A percentile compares a stretch with the other conserved stretches of the same genome.
These are phyloP conservation scores for Nakaseomyces kungkrabaensis DNA, from an alignment of 1,139 yeast species.

Conservation along the genomic window DNA sequence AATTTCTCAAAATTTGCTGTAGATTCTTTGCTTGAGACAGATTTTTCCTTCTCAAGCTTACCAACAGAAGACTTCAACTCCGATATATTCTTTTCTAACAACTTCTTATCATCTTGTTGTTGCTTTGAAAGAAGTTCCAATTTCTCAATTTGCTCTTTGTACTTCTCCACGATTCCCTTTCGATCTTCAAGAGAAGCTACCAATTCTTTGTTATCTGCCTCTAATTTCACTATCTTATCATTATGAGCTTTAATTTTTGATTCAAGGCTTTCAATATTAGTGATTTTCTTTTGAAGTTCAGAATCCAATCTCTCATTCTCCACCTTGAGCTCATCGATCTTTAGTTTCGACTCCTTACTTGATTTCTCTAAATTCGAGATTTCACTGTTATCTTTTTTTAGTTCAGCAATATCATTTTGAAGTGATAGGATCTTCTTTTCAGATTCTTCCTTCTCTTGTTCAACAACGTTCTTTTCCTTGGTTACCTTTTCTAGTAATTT, in stretches of 20 bases:
- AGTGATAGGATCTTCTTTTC: background rate
- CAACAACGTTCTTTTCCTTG: background rate
- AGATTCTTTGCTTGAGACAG: background rate
- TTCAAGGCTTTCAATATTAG: background rate
- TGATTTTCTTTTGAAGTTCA: background rate
- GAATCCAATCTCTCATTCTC: background rate
- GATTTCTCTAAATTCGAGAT: too few species aligned
- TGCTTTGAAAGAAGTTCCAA: constrained; percentile 1
- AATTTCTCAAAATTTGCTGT: background rate
- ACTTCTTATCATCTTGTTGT: background rate
- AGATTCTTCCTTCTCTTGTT: background rate
- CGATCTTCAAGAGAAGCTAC: background rate
- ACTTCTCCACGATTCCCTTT: background rate
- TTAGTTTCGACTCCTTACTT: background rate
- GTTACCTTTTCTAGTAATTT: background rate
- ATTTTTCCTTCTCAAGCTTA: constrained; percentile 6
- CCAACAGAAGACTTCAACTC: constrained; percentile 4
- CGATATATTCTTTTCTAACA: constrained; percentile 2
- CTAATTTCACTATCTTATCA: background rate
- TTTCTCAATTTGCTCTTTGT: constrained; percentile 1
- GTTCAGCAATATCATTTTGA: background rate
- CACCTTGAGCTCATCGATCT: constrained; percentile 1
- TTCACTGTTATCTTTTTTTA: background rate
- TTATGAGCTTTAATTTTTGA: constrained; percentile 2
- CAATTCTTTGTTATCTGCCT: constrained; percentile 3